phyloP scores from a whole-genome alignment of 768 basidiomycete species.

The Lepiota venenata region DNA sequence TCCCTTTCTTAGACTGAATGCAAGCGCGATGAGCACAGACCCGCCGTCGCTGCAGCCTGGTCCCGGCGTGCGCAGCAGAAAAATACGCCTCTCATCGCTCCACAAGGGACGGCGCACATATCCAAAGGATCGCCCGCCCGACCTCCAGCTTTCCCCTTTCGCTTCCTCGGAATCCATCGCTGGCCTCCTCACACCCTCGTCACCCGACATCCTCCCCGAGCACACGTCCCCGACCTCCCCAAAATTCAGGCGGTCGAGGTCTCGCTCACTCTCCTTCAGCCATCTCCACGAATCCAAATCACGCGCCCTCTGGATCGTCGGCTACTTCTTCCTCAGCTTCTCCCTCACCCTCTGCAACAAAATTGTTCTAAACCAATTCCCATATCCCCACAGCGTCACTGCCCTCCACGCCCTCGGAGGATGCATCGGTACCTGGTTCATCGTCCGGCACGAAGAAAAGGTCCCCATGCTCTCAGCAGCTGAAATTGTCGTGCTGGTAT shows the following conservation, averaged over 20 bases:
- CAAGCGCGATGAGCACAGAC: no score
- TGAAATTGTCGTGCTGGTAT: slow-evolving; percentile 64
- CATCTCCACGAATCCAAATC: slow-evolving; percentile 14
- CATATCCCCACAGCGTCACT: slow-evolving; percentile 94
- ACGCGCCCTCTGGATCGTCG: slow-evolving; percentile 53
- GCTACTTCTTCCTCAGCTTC: slow-evolving; percentile 92
- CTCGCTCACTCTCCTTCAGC: not conserved
- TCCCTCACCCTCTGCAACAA: slow-evolving; percentile 96
- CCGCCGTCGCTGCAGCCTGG: not conserved
- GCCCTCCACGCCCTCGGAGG: slow-evolving; percentile 90
- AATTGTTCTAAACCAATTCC: slow-evolving; percentile 84
- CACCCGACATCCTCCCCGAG: slow-evolving; percentile 6
- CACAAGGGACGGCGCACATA: slow-evolving; percentile 1
- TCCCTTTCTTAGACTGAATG: no score
- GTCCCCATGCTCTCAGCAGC: slow-evolving; percentile 33
- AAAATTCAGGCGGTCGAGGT: not conserved
- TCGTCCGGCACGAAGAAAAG: slow-evolving; percentile 36
- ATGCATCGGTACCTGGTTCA: slow-evolving; percentile 70
- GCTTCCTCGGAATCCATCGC: not conserved
- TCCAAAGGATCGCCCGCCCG: slow-evolving; percentile 1
- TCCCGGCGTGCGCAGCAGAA: not conserved
- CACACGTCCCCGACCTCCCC: not conserved
- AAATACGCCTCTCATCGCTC: slow-evolving; percentile 1
- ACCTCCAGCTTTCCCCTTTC: not conserved
- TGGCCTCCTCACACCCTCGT: not conserved